Evolutionary conservation across 164 flowering plant species (phyloP), one percentile per base, ranked within the genome.

Genomic region (Stephania japonica): DNA sequence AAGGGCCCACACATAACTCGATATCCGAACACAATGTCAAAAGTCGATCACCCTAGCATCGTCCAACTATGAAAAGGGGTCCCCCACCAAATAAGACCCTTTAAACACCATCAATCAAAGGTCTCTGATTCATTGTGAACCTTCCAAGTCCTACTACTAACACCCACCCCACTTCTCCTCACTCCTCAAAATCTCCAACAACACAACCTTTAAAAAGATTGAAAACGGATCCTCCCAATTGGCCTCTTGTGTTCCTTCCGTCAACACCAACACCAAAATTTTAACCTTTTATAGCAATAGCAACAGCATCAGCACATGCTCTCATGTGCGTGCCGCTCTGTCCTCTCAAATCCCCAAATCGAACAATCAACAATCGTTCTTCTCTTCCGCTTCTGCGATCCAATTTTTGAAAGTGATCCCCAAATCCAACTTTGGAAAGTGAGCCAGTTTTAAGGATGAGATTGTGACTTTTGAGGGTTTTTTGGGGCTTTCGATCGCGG

Each of bases 391-490:
- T 19, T 59, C 1, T 9, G 21, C n/a, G 21, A 25, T 3, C 47
- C 27, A 66, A 10, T 53, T 21, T 53, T 49, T 42, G 26, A 10
- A 59, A 66, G 27, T n/a, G n/a, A n/a, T n/a, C n/a, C n/a, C n/a
- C n/a, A n/a, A 25, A 71, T 59, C 59, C 41, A 63, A 24, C 70
- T 70, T 38, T 65, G 42, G 18, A 66, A 67, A 42, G 21, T 24
- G 42, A 72, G 38, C 61, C 72, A 76, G 7, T 21, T 64, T 69
- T 25, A 7, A 19, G 61, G 72, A 6, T 69, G 79, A 43, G 71
- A 69, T 81, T 49, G 62, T 44, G 85, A 76, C 80, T 86, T 74
- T 77, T 80, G 85, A 77, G 71, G 74, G 70, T n/a, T n/a, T n/a
- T n/a, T n/a, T n/a, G n/a, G n/a, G n/a, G n/a, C n/a, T n/a, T n/a